Evolutionary conservation across 2,329 filamentous ascomycete species (phyloP).

Genomic region (Ascochyta lentis): DNA sequence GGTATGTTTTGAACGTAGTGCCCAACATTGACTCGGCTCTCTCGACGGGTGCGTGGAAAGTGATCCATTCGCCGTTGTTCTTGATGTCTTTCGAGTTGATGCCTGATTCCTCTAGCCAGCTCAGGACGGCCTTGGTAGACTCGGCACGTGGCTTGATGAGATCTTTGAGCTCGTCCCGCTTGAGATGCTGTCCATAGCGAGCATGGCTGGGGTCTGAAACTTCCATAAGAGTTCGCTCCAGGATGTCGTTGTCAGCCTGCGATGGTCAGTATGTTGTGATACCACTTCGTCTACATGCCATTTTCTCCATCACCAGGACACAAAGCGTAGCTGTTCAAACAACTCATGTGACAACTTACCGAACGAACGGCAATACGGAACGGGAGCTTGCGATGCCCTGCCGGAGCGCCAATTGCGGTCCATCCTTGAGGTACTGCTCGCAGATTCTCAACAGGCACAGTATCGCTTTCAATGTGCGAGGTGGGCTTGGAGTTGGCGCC

Average conservation of each 20-base stretch:
- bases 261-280: conserved; percentile 25
- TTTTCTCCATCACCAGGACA: neutral
- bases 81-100: conserved; percentile 56
- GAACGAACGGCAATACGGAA: conserved; percentile 50
- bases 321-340: too few species aligned
- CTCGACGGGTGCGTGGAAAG: conserved; percentile 60
- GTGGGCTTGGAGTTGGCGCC: conserved; percentile 36
- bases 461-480: conserved; percentile 37
- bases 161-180: conserved; percentile 63
- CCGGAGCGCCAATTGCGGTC: conserved; percentile 43
- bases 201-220: conserved; percentile 66
- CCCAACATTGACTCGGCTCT: conserved; percentile 64
- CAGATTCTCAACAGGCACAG: conserved; percentile 38
- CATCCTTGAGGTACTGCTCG: conserved; percentile 45
- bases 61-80: conserved; percentile 66
- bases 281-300: conserved; percentile 1
- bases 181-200: conserved; percentile 68
- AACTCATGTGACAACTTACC: conserved; percentile 30
- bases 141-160: conserved; percentile 60
- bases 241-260: conserved; percentile 57
- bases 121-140: conserved; percentile 57
- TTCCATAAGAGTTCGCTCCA: conserved; percentile 66
- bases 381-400: conserved; percentile 40
- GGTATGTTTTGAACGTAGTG: conserved; percentile 65
- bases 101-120: conserved; percentile 63